Conservation (phyloP, 306 rosid species). For the Medicago ruthenica region DNA sequence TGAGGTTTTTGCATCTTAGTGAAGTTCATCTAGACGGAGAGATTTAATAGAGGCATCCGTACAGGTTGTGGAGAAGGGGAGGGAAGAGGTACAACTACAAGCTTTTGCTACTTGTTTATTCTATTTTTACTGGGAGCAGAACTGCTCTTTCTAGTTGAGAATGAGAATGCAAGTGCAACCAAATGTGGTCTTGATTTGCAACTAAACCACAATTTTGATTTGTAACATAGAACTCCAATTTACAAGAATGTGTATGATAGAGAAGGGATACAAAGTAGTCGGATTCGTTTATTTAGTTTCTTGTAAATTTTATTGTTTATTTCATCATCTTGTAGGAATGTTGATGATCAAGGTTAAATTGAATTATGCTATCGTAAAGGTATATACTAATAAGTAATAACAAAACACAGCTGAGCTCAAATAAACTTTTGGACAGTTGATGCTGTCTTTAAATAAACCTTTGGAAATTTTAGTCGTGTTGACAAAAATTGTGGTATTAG, state of each 20-base stretch:
- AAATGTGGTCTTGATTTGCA: constrained; percentile 70
- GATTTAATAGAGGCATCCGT: constrained; percentile 48
- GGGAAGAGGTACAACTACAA: constrained; percentile 41
- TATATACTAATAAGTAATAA: neutral
- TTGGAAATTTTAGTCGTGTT: too few relatives aligned
- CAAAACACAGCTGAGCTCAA: too few relatives aligned
- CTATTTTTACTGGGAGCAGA: constrained; percentile 57
- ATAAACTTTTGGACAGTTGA: too few relatives aligned
- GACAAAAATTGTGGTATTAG: too few relatives aligned
- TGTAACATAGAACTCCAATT: constrained; percentile 82
- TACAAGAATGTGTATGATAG: constrained; percentile 74
- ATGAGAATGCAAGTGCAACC: constrained; percentile 62
- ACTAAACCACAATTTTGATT: constrained; percentile 90
- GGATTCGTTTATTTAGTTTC: constrained; percentile 56
- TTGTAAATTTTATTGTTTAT: constrained; percentile 25
- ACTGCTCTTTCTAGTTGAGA: constrained; percentile 61
- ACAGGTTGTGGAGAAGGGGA: constrained; percentile 51
- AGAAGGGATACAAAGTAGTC: constrained; percentile 46
- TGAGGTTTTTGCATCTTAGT: constrained; percentile 46
- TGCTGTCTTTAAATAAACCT: too few relatives aligned
- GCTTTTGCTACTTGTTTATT: constrained; percentile 62
- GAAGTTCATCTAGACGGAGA: constrained; percentile 50
- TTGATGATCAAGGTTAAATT: neutral
- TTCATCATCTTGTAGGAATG: constrained; percentile 5
- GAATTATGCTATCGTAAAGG: neutral